These are phyloP conservation scores for Epichloe sibirici DNA, from an alignment of 2,329 filamentous ascomycete species.

Conservation along the genomic window DNA sequence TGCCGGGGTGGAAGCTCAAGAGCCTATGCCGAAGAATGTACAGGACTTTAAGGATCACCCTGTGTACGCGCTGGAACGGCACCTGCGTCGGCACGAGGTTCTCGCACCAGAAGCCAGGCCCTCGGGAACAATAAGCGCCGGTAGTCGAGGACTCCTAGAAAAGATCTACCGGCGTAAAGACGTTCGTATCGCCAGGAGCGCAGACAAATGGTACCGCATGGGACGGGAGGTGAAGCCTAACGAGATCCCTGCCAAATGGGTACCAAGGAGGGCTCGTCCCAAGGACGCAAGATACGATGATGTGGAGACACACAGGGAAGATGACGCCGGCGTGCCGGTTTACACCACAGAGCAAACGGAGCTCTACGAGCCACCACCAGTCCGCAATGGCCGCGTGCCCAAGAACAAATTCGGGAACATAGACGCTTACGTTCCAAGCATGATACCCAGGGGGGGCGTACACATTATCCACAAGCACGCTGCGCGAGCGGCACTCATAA, in stretches of 20 bases:
- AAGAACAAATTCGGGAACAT: conserved; percentile 93
- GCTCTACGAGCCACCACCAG: conserved; percentile 61
- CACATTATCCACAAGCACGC: conserved; percentile 55
- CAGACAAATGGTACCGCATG: conserved; percentile 82
- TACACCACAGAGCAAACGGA: conserved; percentile 56
- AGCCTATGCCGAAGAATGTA: conserved; percentile 77
- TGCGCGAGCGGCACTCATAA: conserved; percentile 56
- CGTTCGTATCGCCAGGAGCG: conserved; percentile 64
- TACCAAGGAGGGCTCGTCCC: conserved; percentile 35
- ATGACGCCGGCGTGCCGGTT: conserved; percentile 38
- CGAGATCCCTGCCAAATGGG: conserved; percentile 72
- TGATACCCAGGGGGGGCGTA: conserved; percentile 69
- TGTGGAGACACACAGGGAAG: conserved; percentile 16
- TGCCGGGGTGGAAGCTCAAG: conserved; percentile 54
- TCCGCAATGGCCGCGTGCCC: conserved; percentile 63
- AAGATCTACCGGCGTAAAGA: conserved; percentile 72
- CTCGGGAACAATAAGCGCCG: conserved; percentile 66
- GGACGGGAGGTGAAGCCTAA: conserved; percentile 67
- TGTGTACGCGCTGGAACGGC: conserved; percentile 70
- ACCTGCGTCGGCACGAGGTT: conserved; percentile 74
- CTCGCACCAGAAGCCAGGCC: conserved; percentile 56
- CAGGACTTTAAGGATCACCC: conserved; percentile 83
- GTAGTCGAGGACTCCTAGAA: conserved; percentile 52
- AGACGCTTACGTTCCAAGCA: conserved; percentile 81
- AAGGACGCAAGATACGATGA: conserved; percentile 14